Conservation (phyloP, 441 rosid species). For the Isatis lusitanica region DNA sequence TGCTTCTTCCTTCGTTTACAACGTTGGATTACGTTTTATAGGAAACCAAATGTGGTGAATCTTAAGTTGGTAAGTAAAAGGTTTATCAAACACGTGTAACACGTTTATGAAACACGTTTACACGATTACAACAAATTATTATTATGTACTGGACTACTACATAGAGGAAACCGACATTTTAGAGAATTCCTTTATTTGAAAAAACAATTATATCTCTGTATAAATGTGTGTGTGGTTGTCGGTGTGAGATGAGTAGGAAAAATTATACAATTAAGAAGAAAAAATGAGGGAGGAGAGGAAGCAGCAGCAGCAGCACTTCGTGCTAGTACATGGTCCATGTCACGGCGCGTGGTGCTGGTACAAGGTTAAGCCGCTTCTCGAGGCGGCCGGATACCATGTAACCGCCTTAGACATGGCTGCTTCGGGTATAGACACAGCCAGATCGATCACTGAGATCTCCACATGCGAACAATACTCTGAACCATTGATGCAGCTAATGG, state of each 20-base stretch:
- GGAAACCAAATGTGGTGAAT: no score
- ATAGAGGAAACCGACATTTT: background rate
- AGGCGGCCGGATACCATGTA: constrained; percentile 50
- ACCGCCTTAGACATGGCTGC: constrained; percentile 52
- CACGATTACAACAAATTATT: no score
- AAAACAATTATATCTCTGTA: background rate
- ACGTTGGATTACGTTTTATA: no score
- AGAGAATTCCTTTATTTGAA: no score
- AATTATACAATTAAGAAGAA: background rate
- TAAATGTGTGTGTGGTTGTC: background rate
- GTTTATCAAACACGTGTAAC: no score
- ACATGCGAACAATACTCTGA: constrained; percentile 47
- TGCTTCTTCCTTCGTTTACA: no score
- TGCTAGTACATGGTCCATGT: constrained; percentile 55
- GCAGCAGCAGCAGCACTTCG: constrained; percentile 44
- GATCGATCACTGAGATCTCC: constrained; percentile 44
- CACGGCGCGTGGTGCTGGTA: constrained; percentile 72
- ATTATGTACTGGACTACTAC: background rate
- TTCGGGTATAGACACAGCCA: constrained; percentile 41
- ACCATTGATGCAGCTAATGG: constrained; percentile 44
- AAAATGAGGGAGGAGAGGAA: constrained; percentile 22
- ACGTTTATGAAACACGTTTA: no score
- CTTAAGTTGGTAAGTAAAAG: no score
- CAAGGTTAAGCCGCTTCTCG: constrained; percentile 55
- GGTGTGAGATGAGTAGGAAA: background rate